Percentiles rank a stretch among this genome's conserved stretches.
These are phyloP conservation scores for Ophiobolus disseminans DNA, from an alignment of 2,329 filamentous ascomycete species.

Conservation along the genomic window DNA sequence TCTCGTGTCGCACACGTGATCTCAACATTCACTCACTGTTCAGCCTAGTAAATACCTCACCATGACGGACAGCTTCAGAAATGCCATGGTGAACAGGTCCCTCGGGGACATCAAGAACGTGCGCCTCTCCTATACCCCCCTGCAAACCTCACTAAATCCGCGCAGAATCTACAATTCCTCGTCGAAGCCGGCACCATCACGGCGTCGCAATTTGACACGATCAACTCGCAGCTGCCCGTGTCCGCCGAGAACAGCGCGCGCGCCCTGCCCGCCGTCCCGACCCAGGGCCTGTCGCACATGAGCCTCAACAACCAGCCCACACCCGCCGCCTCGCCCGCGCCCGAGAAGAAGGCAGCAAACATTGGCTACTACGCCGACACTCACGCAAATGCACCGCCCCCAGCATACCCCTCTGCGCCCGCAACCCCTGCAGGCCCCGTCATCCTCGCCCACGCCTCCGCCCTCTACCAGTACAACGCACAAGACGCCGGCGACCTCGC, in stretches of 20 bases:
- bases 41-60: constrained; percentile 5
- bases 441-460: constrained; percentile 75
- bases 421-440: constrained; percentile 58
- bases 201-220: constrained; percentile 75
- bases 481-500: constrained; percentile 82
- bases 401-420: constrained; percentile 55
- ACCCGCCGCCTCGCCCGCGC: constrained; percentile 34
- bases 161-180: constrained; percentile 87
- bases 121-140: constrained; percentile 39
- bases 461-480: constrained; percentile 83
- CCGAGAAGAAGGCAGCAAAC: constrained; percentile 50
- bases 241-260: constrained; percentile 70
- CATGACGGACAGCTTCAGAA: constrained; percentile 55
- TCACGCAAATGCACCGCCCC: constrained; percentile 52
- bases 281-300: constrained; percentile 42
- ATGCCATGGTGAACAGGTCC: constrained; percentile 78
- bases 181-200: constrained; percentile 82
- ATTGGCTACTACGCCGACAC: constrained; percentile 50
- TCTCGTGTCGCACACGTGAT: not conserved
- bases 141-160: constrained; percentile 20
- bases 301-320: constrained; percentile 39
- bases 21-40: not conserved
- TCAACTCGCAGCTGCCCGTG: constrained; percentile 75
- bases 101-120: constrained; percentile 88
- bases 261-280: constrained; percentile 39